Evolutionary conservation across 352 stramenopile species (phyloP).

Genomic region (Saprolegnia parasitica): DNA sequence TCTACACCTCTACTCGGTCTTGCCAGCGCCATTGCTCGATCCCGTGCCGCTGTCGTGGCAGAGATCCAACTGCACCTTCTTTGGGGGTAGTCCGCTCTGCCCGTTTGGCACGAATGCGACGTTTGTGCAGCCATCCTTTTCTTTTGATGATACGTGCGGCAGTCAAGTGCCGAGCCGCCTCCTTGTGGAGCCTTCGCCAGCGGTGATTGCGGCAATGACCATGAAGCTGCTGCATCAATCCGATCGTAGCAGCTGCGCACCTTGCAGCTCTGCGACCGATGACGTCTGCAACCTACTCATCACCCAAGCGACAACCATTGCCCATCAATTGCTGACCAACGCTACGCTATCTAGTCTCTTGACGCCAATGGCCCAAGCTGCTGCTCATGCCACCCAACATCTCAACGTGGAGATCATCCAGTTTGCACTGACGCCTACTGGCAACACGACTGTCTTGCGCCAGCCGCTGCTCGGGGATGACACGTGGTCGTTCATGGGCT

Average conservation of each 20-base stretch:
- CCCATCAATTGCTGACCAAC: background rate
- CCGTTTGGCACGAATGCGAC: background rate
- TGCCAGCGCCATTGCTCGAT: background rate
- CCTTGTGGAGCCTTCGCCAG: background rate
- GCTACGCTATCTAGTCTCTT: background rate
- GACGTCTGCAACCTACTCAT: background rate
- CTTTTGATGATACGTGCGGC: conserved; percentile 2
- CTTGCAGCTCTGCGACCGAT: background rate
- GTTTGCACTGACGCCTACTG: background rate
- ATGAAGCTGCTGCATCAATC: background rate
- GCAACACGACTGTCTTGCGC: background rate
- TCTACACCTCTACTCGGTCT: background rate
- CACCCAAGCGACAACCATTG: background rate
- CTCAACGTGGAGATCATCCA: conserved; percentile 8
- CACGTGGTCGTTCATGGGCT: background rate
- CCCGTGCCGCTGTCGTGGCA: background rate
- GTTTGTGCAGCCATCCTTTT: conserved; percentile 6
- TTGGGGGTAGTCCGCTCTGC: background rate
- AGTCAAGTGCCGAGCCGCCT: background rate
- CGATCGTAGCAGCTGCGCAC: background rate
- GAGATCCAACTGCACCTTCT: conserved; percentile 6
- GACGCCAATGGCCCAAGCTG: background rate
- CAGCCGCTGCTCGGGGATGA: background rate
- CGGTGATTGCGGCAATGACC: background rate
- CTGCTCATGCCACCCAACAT: background rate